Evolutionary conservation across 805 yeast genomes (phyloP), one percentile per base, ranked within the genome.

Genomic region (Monosporozyma siamensis): DNA sequence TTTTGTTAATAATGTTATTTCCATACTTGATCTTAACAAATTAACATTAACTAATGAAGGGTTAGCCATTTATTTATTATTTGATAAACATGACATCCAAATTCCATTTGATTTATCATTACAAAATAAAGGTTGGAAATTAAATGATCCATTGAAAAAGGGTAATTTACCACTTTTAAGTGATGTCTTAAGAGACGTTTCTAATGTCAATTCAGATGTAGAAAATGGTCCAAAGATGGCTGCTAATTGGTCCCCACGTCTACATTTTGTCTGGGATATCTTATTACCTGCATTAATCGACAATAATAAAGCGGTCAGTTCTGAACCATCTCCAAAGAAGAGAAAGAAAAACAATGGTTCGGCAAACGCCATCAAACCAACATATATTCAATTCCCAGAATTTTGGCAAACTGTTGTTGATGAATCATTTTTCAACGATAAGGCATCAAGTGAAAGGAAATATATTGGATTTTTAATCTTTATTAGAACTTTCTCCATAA

Each of bases 401-500:
- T 88, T 90, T 59, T 88, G 95, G 95, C 75, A 77, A 51, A 67
- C 71, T 3, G 79, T 78, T 5, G 74, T 90, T 12, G 97, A 90
- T 56, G 92, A 87, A 52, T 73, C 82, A 4, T 75, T 84, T 46
- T 89, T 90, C 51, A 69, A 84, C 4, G 77, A 76, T 29, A 77
- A 80, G 49, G 71, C 95, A 0, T 87, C 96, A 1, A 75, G 80
- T 25, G 97, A 89, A 59, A 70, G 95, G 44, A 90, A 89, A 59
- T 84, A 72, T 60, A 75, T 86, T 74, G 97, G 96, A 0, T 77
- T 89, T 52, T 83, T 83, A 51, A 72, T 88, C 9, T 77, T 89
- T 47, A 69, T 64, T 34, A 65, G 70, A 40, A 69, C 78, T 43
- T 56, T 80, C 6, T 55, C 60, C 34, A 43, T 47, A 6, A 50